A percentile compares a stretch with the other conserved stretches of the same genome.
phyloP scores from a whole-genome alignment of 1,139 yeast species.

The Blastobotrys capitulatus region DNA sequence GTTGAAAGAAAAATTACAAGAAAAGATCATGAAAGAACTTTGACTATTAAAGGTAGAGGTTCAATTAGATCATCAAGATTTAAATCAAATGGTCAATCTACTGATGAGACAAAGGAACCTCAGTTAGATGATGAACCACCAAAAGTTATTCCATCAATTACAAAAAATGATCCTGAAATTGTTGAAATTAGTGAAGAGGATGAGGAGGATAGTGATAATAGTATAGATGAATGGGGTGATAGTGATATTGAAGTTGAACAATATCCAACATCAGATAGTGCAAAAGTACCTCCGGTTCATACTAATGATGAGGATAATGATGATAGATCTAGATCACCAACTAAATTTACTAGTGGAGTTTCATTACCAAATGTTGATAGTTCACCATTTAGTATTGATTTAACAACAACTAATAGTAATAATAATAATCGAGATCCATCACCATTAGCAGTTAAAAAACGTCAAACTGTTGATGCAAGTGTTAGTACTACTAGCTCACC shows the following conservation, averaged over 20 bases:
- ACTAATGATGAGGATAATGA: too few species aligned
- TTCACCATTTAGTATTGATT: slow-evolving; percentile 5
- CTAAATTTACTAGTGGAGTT: slow-evolving; percentile 1
- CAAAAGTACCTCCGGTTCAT: too few species aligned
- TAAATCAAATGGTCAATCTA: background rate
- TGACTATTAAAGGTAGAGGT: slow-evolving; percentile 24
- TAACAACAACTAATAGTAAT: background rate
- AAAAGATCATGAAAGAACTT: slow-evolving; percentile 25
- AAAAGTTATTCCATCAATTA: background rate
- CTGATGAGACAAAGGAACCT: background rate
- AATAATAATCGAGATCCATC: background rate
- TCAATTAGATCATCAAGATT: slow-evolving; percentile 20
- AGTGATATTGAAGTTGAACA: background rate
- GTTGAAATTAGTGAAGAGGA: slow-evolving; percentile 1
- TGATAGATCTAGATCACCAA: background rate
- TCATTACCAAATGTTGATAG: slow-evolving; percentile 6
- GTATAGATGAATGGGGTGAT: background rate
- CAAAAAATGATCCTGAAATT: background rate
- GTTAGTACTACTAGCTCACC: background rate
- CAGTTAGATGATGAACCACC: background rate
- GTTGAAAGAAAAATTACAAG: slow-evolving; percentile 22
- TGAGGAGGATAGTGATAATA: background rate
- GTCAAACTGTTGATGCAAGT: background rate
- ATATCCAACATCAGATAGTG: too few species aligned
- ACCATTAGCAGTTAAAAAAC: background rate